Base-by-base conservation (phyloP, 495 filamentous ascomycete genomes). In the Aspergillus carlsbadensis region DNA sequence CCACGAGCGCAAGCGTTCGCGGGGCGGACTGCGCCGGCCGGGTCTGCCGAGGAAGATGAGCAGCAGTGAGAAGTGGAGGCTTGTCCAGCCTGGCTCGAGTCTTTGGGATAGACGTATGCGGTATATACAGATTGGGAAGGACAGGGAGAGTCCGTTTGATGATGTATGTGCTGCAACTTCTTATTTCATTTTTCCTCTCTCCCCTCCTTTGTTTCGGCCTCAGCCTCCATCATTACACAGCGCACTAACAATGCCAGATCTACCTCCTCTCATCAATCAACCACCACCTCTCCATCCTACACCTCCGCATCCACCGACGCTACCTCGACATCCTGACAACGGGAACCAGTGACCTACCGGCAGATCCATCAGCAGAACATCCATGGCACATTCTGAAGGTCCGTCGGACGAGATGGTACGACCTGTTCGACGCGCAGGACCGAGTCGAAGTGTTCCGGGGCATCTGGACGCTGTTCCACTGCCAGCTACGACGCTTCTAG, bases 201-300 rank as follows among this genome's bases (percentile, higher is more conserved):
- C n/a, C n/a, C n/a, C n/a, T n/a, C n/a, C n/a, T n/a, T n/a, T n/a
- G n/a, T n/a, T n/a, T n/a, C n/a, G n/a, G n/a, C n/a, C n/a, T n/a
- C n/a, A n/a, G n/a, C n/a, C n/a, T n/a, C n/a, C n/a, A n/a, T n/a
- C n/a, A n/a, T n/a, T n/a, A n/a, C n/a, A n/a, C n/a, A n/a, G n/a
- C n/a, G n/a, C n/a, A n/a, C 31, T 21, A 22, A 13, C 6, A 10
- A 5, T 33, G 34, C 1, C 72, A 96, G 79, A 81, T 96, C 36
- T 96, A 91, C 71, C 82, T 96, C 63, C 63, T 96, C 45, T 91
- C 87, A 43, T 82, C 85, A 3, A 73, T 96, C 47, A 90, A 92
- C 68, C 91, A 95, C 67, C 92, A 96, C 57, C 69, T 96, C 36
- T 82, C 82, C 51, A 81, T 96, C 44, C 61, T 95, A 40, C 81